Evolutionary conservation across 1,284 basidiomycete species (phyloP).

Genomic region (Phlebopus sp.): DNA sequence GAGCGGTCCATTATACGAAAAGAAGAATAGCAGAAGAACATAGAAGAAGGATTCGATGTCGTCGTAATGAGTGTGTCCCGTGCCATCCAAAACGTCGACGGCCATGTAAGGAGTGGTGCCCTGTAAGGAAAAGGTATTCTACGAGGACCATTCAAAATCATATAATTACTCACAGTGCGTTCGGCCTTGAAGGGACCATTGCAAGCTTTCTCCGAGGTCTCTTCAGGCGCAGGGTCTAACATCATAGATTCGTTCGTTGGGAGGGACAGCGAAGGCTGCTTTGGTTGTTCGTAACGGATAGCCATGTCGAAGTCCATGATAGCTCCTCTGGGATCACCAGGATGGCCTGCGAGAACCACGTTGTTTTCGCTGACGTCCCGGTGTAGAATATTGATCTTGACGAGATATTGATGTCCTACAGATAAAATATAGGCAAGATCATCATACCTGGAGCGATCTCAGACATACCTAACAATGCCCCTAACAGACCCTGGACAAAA

Average conservation of each 20-base stretch:
- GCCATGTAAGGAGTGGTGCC: not conserved
- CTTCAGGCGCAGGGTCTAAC: not conserved
- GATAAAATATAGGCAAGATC: too few species aligned
- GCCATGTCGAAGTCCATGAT: not conserved
- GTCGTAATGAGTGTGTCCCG: not conserved
- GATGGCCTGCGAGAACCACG: too few species aligned
- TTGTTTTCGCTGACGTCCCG: conserved; percentile 2
- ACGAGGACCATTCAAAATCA: not conserved
- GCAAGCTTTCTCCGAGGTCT: too few species aligned
- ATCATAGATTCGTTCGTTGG: too few species aligned
- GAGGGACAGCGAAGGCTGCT: too few species aligned
- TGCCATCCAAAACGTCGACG: not conserved
- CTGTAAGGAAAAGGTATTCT: not conserved
- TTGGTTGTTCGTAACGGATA: too few species aligned
- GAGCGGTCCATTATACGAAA: too few species aligned
- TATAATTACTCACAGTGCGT: not conserved
- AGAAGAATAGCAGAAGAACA: not conserved
- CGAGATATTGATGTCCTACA: not conserved
- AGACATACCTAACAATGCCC: too few species aligned
- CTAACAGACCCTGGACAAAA: too few species aligned
- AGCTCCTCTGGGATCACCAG: not conserved
- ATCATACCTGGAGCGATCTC: too few species aligned
- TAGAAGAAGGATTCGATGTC: conserved; percentile 4
- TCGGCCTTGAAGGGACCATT: not conserved
- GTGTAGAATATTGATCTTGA: not conserved